Evolutionary conservation across 495 filamentous ascomycete genomes (phyloP), one percentile per base, ranked within the genome.

Genomic region (Aspergillus biplanus): DNA sequence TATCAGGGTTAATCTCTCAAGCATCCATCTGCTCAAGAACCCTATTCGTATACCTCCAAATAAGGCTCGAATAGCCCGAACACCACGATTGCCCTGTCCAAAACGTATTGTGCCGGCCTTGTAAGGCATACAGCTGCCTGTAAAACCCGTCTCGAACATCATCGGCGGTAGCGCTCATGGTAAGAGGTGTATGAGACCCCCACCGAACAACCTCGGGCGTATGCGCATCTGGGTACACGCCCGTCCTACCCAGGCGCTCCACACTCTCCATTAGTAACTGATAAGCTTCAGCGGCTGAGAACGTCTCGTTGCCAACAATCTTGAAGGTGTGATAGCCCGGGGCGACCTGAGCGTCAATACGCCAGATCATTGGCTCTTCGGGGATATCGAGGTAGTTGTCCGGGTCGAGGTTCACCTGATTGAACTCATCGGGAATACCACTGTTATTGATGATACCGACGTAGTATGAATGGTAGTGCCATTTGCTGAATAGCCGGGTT

Each of bases 401-500:
- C n/a, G 65, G 58, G 47, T 44, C 33, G 39, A n/a, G n/a, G 39
- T 48, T 48, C 58, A 31, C 33, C 21, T 27, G 21, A 27, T 27
- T 37, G 8, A 64, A n/a, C 35, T 62, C 65, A 21, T 57, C 27
- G 4, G 71, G 69, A 6, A 64, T 9, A 0, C 65, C 65, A 1
- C 54, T 12, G 15, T 58, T 33, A 1, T 18, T 18, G 2, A 75
- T 9, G 5, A 73, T 46, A 16, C 59, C 52, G 15, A 50, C 61
- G 54, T 69, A 73, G 39, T 69, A 73, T 6, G 39, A 55, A 11
- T 48, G 52, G 37, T 52, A 9, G 11, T 48, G 37, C 62, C 80
- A 80, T 48, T 80, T 72, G 7, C 57, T 35, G 58, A 86, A 82
- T 7, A 84, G 27, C 2, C 33, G 15, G 0, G 15, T n/a, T 61